Percentiles rank a stretch among this genome's conserved stretches.
phyloP scores from a whole-genome alignment of 768 basidiomycete genomes.

The Russula olivacea region DNA sequence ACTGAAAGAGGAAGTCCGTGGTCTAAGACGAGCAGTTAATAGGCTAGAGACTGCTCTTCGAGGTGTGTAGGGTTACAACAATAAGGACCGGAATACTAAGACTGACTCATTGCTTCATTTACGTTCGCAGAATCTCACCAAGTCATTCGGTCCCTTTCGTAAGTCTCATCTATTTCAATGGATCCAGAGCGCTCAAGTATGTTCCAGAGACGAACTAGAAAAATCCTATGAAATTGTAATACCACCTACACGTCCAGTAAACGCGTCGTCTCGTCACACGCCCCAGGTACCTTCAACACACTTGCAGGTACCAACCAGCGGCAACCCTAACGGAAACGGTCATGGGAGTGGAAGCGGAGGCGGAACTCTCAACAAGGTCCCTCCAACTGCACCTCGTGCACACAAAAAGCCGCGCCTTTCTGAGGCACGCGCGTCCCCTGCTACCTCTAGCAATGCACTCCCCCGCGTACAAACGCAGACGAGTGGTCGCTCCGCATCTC shows the following conservation, averaged over 20 bases:
- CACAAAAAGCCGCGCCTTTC: conserved; percentile 75
- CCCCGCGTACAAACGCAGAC: conserved; percentile 23
- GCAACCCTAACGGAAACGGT: conserved; percentile 30
- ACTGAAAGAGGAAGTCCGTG: conserved; percentile 75
- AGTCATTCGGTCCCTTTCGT: conserved; percentile 67
- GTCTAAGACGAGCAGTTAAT: conserved; percentile 58
- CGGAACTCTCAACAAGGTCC: conserved; percentile 40
- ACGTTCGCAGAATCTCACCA: conserved; percentile 63
- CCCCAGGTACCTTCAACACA: conserved; percentile 36
- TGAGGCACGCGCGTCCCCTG: conserved; percentile 34
- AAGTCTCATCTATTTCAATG: conserved; percentile 32
- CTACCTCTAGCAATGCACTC: conserved; percentile 19
- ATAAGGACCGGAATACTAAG: not conserved
- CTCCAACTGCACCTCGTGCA: conserved; percentile 75
- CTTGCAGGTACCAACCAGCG: conserved; percentile 27
- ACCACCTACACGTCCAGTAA: conserved; percentile 37
- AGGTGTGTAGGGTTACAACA: conserved; percentile 43
- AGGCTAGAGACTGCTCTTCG: conserved; percentile 69
- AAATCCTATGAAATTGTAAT: conserved; percentile 65
- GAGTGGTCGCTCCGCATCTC: conserved; percentile 19
- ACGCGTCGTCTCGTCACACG: conserved; percentile 39
- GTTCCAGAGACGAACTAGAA: conserved; percentile 63
- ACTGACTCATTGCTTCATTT: conserved; percentile 3
- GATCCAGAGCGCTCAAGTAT: conserved; percentile 17
- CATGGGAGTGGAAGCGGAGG: conserved; percentile 23